Conservation (phyloP, 306 rosid genomes). For the Rosa multiflora region DNA sequence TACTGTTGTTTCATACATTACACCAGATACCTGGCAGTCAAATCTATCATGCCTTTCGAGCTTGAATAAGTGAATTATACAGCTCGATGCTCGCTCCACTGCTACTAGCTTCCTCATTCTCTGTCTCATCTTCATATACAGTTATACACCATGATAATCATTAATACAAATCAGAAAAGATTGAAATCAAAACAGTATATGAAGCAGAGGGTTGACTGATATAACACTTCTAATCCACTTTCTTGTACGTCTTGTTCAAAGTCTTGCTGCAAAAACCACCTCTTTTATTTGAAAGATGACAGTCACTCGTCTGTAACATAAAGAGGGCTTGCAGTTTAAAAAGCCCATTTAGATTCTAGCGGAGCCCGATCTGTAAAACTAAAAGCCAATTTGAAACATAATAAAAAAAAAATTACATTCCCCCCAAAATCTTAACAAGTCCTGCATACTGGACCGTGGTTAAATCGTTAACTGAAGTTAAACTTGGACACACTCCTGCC, state of each 20-base stretch:
- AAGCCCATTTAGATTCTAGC: too few species aligned
- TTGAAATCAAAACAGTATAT: neutral
- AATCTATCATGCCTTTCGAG: neutral
- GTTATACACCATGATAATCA: neutral
- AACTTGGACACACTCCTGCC: too few species aligned
- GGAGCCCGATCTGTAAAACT: too few species aligned
- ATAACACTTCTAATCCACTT: neutral
- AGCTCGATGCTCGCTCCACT: neutral
- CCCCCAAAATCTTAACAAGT: too few species aligned
- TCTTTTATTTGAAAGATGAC: neutral
- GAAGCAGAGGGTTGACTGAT: neutral
- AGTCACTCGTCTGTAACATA: neutral
- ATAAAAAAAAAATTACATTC: too few species aligned
- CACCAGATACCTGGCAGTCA: neutral
- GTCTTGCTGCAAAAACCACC: neutral
- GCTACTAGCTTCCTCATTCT: slow-evolving; percentile 15
- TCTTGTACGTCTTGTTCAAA: neutral
- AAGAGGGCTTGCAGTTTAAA: too few species aligned
- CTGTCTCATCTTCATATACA: neutral
- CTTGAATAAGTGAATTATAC: neutral
- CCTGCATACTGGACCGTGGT: too few species aligned
- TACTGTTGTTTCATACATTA: neutral
- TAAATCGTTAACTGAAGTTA: too few species aligned
- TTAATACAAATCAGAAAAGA: neutral
- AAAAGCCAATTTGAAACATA: too few species aligned